These are phyloP conservation scores for Diplodia mutila DNA, from an alignment of 2,329 filamentous ascomycete genomes.

Conservation along the genomic window DNA sequence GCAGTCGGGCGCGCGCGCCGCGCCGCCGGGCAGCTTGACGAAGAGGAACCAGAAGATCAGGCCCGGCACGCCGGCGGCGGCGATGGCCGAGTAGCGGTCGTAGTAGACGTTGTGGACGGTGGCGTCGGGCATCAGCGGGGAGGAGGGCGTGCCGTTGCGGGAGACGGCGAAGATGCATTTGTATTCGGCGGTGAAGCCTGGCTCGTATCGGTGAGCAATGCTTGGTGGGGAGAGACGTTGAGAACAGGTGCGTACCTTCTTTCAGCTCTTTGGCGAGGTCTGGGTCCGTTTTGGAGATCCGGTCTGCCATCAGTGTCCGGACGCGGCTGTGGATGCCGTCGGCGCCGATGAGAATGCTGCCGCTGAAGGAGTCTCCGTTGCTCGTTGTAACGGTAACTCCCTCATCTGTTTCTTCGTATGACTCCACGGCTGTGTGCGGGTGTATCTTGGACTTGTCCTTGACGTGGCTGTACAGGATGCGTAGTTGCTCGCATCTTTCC, in stretches of 20 bases:
- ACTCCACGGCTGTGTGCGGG: neutral
- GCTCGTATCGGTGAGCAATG: neutral
- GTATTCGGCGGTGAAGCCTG: neutral
- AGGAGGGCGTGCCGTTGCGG: neutral
- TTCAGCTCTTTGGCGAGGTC: neutral
- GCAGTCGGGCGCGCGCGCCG: constrained; percentile 29
- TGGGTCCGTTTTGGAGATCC: neutral
- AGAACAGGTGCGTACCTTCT: neutral
- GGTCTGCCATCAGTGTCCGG: constrained; percentile 12
- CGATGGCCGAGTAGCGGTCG: constrained; percentile 5
- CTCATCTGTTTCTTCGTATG: neutral
- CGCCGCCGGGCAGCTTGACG: constrained; percentile 28
- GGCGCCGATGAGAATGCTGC: constrained; percentile 4
- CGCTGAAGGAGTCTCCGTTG: constrained; percentile 29
- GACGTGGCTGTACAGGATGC: constrained; percentile 28
- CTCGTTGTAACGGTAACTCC: constrained; percentile 28
- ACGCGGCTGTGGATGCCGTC: constrained; percentile 23
- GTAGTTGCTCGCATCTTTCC: neutral
- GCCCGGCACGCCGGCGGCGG: constrained; percentile 28
- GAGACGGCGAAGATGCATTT: neutral
- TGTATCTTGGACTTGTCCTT: constrained; percentile 30
- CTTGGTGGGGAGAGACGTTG: neutral
- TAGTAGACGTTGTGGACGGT: no score
- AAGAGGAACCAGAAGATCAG: constrained; percentile 34
- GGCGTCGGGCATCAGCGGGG: neutral